Conservation (phyloP, 2,329 filamentous ascomycete genomes). For the Cladobotryum protrusum region DNA sequence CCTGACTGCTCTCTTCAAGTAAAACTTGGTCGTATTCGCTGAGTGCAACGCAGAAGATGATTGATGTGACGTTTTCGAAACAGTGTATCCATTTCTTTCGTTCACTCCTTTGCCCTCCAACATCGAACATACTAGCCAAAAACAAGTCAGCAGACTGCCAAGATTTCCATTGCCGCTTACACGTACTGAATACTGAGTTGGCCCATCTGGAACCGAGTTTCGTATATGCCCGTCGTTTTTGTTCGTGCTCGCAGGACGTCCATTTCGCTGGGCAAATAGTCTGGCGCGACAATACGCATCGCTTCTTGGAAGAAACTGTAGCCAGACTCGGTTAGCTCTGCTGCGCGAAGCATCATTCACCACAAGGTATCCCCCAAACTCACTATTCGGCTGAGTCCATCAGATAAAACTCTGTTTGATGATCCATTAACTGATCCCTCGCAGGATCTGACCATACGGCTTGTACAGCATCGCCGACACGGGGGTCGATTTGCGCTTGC, state of each 20-base stretch:
- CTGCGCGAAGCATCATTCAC: slow-evolving; percentile 1
- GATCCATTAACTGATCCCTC: slow-evolving; percentile 77
- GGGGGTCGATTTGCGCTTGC: slow-evolving; percentile 72
- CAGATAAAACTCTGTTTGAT: slow-evolving; percentile 95
- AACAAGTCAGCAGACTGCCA: slow-evolving; percentile 16
- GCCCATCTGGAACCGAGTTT: slow-evolving; percentile 97
- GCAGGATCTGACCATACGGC: slow-evolving; percentile 87
- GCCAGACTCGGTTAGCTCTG: neutral
- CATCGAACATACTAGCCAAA: slow-evolving; percentile 88
- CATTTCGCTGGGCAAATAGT: slow-evolving; percentile 89
- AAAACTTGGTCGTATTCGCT: slow-evolving; percentile 98
- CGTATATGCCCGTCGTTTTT: slow-evolving; percentile 98
- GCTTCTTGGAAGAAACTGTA: slow-evolving; percentile 92
- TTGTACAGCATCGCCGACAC: slow-evolving; percentile 75
- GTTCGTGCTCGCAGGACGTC: slow-evolving; percentile 93
- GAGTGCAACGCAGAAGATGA: slow-evolving; percentile 96
- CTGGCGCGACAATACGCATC: slow-evolving; percentile 70
- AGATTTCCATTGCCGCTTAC: neutral
- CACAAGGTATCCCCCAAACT: slow-evolving; percentile 26
- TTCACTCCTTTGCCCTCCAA: slow-evolving; percentile 93
- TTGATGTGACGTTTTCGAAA: slow-evolving; percentile 98
- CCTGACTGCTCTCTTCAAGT: slow-evolving; percentile 94
- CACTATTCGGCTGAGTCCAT: slow-evolving; percentile 99
- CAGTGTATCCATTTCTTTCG: slow-evolving; percentile 99
- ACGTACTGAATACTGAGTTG: slow-evolving; percentile 96